These are phyloP conservation scores for Xylariaceae sp. DNA, from an alignment of 2,329 filamentous ascomycete genomes.

Conservation along the genomic window DNA sequence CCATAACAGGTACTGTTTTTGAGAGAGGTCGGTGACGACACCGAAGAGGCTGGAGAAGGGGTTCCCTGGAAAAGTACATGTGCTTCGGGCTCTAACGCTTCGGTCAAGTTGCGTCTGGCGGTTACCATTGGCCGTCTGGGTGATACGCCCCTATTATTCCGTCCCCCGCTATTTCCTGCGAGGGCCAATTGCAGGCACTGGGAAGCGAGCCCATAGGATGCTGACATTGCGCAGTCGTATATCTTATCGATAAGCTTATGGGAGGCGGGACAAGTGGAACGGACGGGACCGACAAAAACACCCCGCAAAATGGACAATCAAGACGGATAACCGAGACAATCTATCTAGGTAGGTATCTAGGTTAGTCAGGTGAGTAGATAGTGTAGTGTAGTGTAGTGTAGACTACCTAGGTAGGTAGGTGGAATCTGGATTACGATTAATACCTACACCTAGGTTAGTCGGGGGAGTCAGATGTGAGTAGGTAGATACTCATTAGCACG, in stretches of 20 bases:
- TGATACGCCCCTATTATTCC: conserved; percentile 30
- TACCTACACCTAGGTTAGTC: too few species aligned
- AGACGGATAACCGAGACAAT: too few species aligned
- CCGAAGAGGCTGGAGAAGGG: conserved; percentile 5
- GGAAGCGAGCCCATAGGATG: not conserved
- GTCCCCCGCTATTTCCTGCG: conserved; percentile 15
- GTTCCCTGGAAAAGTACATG: conserved; percentile 16
- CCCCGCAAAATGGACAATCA: too few species aligned
- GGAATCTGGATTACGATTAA: too few species aligned
- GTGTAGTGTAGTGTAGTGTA: too few species aligned
- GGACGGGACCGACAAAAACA: not conserved
- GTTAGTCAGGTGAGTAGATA: too few species aligned
- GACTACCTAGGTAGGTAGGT: too few species aligned
- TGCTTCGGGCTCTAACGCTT: conserved; percentile 25
- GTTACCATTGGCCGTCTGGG: conserved; percentile 29
- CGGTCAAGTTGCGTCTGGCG: conserved; percentile 23
- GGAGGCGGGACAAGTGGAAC: not conserved
- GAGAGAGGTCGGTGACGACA: conserved; percentile 7
- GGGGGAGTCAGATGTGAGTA: too few species aligned
- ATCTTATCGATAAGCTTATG: not conserved
- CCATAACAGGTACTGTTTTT: conserved; percentile 18
- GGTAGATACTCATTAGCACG: too few species aligned
- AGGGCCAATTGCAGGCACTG: not conserved
- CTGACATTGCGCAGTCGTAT: not conserved
- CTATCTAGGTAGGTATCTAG: too few species aligned